phyloP scores from a whole-genome alignment of 306 rosid genomes.

The Dalbergia cultrata region DNA sequence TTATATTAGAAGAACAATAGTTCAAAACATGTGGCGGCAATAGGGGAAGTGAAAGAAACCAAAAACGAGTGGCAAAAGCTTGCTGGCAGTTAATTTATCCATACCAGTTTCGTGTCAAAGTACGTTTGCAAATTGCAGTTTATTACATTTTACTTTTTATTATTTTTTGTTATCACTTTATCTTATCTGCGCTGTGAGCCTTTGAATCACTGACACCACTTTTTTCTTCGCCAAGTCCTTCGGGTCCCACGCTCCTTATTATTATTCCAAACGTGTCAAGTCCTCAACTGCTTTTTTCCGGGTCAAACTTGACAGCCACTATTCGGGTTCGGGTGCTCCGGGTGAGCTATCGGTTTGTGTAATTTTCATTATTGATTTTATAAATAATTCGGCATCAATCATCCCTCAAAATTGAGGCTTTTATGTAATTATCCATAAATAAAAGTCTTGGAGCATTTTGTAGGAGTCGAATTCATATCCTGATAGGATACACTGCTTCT shows the following conservation, averaged over 20 bases:
- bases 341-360: not conserved
- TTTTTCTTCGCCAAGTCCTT: not conserved
- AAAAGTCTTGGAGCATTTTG: no score
- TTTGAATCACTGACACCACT: constrained; percentile 5
- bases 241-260: constrained; percentile 30
- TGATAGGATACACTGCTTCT: no score
- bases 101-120: constrained; percentile 47
- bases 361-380: no score
- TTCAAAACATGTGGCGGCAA: constrained; percentile 18
- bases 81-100: constrained; percentile 44
- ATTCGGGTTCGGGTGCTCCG: constrained; percentile 21
- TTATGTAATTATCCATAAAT: no score
- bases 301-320: constrained; percentile 36
- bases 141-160: not conserved
- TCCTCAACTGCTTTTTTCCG: constrained; percentile 31
- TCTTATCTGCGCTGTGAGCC: constrained; percentile 32
- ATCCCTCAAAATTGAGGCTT: no score
- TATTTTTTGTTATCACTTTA: constrained; percentile 25
- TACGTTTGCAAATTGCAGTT: not conserved
- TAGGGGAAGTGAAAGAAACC: not conserved
- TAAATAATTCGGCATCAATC: no score
- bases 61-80: constrained; percentile 36
- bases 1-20: not conserved
- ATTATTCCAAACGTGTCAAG: constrained; percentile 49
- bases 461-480: no score